A percentile compares a stretch with the other conserved stretches of the same genome.
Conservation (phyloP, 192 early-diverging fungal genomes). For the Coemansia aciculifera region DNA sequence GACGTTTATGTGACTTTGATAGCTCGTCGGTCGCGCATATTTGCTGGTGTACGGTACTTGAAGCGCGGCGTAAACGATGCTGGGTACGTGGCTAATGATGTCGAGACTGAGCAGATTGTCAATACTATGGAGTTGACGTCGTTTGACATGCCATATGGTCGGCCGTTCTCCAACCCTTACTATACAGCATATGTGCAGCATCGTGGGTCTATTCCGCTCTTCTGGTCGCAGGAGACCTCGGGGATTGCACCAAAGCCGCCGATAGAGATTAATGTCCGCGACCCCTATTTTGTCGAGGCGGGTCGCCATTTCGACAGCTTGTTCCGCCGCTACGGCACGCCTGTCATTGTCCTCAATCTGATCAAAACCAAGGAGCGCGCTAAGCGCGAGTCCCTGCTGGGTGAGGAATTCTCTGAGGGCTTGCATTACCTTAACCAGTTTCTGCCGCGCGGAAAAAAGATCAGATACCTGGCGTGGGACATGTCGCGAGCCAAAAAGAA, state of each 20-base stretch:
- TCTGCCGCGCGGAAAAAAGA: conserved; percentile 73
- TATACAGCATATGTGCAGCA: conserved; percentile 97
- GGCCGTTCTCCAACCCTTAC: conserved; percentile 60
- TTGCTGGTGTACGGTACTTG: conserved; percentile 94
- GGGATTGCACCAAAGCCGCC: conserved; percentile 93
- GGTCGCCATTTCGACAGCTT: conserved; percentile 92
- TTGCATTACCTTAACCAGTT: conserved; percentile 90
- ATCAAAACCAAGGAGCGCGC: conserved; percentile 95
- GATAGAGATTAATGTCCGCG: conserved; percentile 84
- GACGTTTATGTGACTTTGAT: conserved; percentile 92
- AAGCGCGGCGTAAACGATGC: conserved; percentile 94
- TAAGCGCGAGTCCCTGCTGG: conserved; percentile 79
- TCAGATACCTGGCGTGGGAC: conserved; percentile 94
- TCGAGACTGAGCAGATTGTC: conserved; percentile 98
- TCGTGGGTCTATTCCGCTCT: conserved; percentile 93
- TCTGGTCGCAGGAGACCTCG: conserved; percentile 93
- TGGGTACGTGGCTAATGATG: conserved; percentile 98
- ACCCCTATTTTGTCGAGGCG: conserved; percentile 91
- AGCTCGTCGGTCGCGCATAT: conserved; percentile 89
- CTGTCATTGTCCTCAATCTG: conserved; percentile 90
- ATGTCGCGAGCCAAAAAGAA: conserved; percentile 97
- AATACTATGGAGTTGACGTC: conserved; percentile 87
- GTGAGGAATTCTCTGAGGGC: conserved; percentile 80
- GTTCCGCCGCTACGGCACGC: conserved; percentile 88
- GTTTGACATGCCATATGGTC: conserved; percentile 65